Conservation (phyloP, 371 early-diverging fungal species). For the Mortierella sp. region DNA sequence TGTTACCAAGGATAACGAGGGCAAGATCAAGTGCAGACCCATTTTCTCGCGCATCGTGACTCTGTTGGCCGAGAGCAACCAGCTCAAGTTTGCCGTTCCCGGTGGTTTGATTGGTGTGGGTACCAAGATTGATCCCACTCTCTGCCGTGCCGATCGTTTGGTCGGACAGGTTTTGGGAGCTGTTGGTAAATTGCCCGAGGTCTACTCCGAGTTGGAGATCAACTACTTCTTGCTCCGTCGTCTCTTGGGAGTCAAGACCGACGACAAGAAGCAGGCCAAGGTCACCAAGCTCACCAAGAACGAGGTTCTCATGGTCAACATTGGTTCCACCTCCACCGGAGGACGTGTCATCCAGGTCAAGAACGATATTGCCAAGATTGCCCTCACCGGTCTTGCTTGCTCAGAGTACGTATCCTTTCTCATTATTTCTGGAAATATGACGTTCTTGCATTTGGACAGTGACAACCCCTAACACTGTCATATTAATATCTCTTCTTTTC, state of each 20-base stretch:
- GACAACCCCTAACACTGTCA: background rate
- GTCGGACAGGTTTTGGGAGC: constrained; percentile 99
- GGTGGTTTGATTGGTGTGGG: constrained; percentile 99
- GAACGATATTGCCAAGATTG: constrained; percentile 95
- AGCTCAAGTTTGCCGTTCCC: constrained; percentile 98
- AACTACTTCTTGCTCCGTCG: constrained; percentile 98
- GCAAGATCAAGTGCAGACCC: constrained; percentile 92
- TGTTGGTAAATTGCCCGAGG: constrained; percentile 96
- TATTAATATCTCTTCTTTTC: background rate
- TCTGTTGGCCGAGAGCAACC: constrained; percentile 96
- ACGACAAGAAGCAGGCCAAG: constrained; percentile 98
- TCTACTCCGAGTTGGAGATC: constrained; percentile 97
- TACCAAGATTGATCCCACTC: constrained; percentile 98
- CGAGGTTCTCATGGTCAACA: constrained; percentile 98
- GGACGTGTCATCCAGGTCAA: constrained; percentile 96
- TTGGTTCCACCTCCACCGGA: constrained; percentile 99
- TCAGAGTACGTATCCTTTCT: constrained; percentile 76
- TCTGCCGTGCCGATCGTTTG: constrained; percentile 99
- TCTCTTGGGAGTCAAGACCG: constrained; percentile 96
- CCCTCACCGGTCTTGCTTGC: constrained; percentile 97
- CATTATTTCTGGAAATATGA: background rate
- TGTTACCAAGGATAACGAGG: constrained; percentile 93
- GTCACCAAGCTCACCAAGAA: constrained; percentile 92
- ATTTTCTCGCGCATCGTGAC: constrained; percentile 96
- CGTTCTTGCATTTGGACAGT: background rate